Percentiles rank a stretch among this genome's conserved stretches.
Conservation (phyloP, 2,329 filamentous ascomycete genomes). For the Waltergamsia citrina region DNA sequence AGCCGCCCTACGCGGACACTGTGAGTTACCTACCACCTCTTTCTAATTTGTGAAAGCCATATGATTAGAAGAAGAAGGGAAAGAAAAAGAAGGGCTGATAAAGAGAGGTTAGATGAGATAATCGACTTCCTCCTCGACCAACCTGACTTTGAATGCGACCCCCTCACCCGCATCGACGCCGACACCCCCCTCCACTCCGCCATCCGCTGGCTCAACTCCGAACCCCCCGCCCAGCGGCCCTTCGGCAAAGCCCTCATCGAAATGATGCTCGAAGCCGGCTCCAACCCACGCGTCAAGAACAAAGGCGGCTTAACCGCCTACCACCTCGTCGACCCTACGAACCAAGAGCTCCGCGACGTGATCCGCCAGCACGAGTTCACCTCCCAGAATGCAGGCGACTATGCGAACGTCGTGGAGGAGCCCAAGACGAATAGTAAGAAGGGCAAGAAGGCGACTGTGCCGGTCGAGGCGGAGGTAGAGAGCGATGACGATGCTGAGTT, state of each 20-base stretch:
- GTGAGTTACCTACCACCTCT: constrained; percentile 39
- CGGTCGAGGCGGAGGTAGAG: constrained; percentile 14
- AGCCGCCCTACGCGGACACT: constrained; percentile 77
- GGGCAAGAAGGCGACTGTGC: not conserved
- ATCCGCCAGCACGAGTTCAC: constrained; percentile 66
- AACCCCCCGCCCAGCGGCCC: constrained; percentile 52
- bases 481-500: constrained; percentile 50
- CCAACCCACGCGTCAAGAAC: constrained; percentile 49
- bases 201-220: constrained; percentile 65
- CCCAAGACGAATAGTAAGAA: constrained; percentile 1
- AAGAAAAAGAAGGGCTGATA: not conserved
- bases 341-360: constrained; percentile 49
- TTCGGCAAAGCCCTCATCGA: constrained; percentile 59
- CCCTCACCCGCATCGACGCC: constrained; percentile 57
- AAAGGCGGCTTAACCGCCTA: constrained; percentile 62
- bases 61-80: not conserved
- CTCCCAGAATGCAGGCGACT: constrained; percentile 47
- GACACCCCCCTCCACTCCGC: constrained; percentile 76
- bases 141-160: constrained; percentile 77
- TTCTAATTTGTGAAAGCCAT: not conserved
- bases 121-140: constrained; percentile 79
- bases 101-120: constrained; percentile 51
- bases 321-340: constrained; percentile 66
- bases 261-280: constrained; percentile 76
- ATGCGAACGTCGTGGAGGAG: constrained; percentile 28